Base-by-base conservation (phyloP, 768 basidiomycete species). In the Rhodotorula babjevae region DNA sequence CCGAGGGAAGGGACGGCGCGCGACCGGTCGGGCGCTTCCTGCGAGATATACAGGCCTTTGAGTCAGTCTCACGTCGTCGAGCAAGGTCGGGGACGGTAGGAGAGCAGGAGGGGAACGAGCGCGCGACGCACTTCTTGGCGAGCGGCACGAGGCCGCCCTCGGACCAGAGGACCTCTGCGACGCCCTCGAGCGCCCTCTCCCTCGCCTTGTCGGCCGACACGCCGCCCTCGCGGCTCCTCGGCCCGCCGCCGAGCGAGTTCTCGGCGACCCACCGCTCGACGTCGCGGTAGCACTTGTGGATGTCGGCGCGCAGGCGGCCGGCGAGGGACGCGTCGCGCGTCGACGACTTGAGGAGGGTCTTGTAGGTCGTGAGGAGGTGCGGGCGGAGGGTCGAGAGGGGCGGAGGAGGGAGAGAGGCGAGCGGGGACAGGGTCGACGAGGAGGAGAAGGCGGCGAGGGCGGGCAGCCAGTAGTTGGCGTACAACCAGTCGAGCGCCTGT, bases 381-480 rank as follows among this genome's bases (percentile, higher is more conserved):
- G 92, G 90, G 0, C 83, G 79, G 40, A 94, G 81, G 12, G 70
- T 52, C n/a, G 63, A 56, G 67, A 75, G 70, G 19, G 67, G 50
- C 0, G 89, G 85, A 15, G 88, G 85, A 50, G 87, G 80, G 59
- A 73, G 58, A 82, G 70, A 25, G 16, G 58, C 25, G 23, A 27
- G 63, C 60, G 49, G 52, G 47, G n/a, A 42, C 57, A 21, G 14
- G 36, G 63, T 11, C 3, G 1, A 88, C 85, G 25, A 87, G 85
- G 56, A 87, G 79, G 68, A 65, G 47, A 82, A 78, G 23, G 81
- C 67, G 42, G 80, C 62, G 65, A 82, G 80, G 5, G 81, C 71
- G 16, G 92, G 91, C 19, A 90, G 83, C 79, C 91, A 94, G 80
- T 93, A 96, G 76, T 92, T 88, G 71, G 87, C 84, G 50, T 92